Evolutionary conservation across 1,139 yeast species (phyloP), one percentile per base, ranked within the genome.

Genomic region (Blastobotrys apis): DNA sequence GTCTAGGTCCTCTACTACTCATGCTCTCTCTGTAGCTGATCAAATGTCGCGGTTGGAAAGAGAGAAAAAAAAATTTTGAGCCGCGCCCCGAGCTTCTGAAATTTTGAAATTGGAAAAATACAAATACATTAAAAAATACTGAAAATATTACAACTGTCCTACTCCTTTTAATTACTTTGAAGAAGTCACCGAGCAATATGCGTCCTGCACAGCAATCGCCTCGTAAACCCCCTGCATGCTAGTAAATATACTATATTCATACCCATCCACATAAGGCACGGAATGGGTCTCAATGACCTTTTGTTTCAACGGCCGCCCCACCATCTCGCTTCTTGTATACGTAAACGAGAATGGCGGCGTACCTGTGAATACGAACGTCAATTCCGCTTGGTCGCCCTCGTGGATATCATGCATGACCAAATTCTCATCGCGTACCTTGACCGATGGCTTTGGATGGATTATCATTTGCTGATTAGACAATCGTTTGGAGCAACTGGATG

Each of bases 151-250:
- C 9, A 21, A 34, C 13, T 21, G n/a, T n/a, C n/a, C n/a, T n/a
- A n/a, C n/a, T n/a, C n/a, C 16, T 3, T 6, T 27, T 37, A 23
- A 32, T 12, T 37, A 29, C 31, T 37, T 47, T 35, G 37, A 16
- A 9, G 16, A 44, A 29, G 49, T 45, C 3, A 58, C 84, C 26
- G 68, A 70, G 71, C 98, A 92, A 63, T 69, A 84, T 15, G 83
- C 83, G 66, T 92, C 99, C 46, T 78, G 77, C 10, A 92, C 78
- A 57, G 84, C 88, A 34, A 86, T 76, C 6, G 97, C 97, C 63
- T 90, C 96, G 60, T 94, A 92, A 3, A 88, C 84, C 37, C 99
- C 99, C 61, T 90, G 96, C 54, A 86, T 70, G 54, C 87, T 84
- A 1, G 95, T 92, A 58, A 74, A 69, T 4, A 85, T 81, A 40